These are phyloP conservation scores for Tylopilus subfusipes DNA, from an alignment of 768 basidiomycete genomes.

Conservation along the genomic window DNA sequence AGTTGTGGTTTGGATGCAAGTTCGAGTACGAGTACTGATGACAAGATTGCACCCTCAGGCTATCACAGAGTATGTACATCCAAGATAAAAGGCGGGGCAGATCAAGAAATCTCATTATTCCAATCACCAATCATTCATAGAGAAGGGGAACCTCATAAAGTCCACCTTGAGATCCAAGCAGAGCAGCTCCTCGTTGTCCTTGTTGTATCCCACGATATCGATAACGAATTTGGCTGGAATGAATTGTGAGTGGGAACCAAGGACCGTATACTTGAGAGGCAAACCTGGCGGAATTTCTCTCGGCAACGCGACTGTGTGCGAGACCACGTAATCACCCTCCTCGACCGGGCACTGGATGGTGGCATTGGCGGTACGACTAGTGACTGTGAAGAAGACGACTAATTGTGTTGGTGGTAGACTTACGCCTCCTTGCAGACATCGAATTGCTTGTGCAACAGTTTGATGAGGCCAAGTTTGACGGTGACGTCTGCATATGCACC, in stretches of 20 bases:
- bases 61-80: conserved; percentile 7
- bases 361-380: conserved; percentile 70
- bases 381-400: conserved; percentile 1
- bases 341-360: conserved; percentile 82
- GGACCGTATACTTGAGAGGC: conserved; percentile 9
- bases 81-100: not conserved
- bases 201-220: conserved; percentile 64
- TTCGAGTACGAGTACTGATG: not conserved
- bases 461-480: conserved; percentile 93
- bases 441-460: conserved; percentile 77
- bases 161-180: conserved; percentile 80
- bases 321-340: conserved; percentile 64
- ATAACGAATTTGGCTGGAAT: conserved; percentile 79
- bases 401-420: conserved; percentile 32
- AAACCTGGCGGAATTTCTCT: conserved; percentile 84
- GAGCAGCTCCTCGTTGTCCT: conserved; percentile 67
- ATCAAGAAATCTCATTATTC: not conserved
- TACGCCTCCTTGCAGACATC: conserved; percentile 95
- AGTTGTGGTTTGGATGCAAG: not conserved
- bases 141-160: conserved; percentile 52
- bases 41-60: not conserved
- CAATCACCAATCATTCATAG: conserved; percentile 24
- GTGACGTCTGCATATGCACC: conserved; percentile 87
- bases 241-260: conserved; percentile 1
- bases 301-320: conserved; percentile 82